Evolutionary conservation across 202 grass and related monocot species (phyloP).

Genomic region (Schoenoplectus triqueter): DNA sequence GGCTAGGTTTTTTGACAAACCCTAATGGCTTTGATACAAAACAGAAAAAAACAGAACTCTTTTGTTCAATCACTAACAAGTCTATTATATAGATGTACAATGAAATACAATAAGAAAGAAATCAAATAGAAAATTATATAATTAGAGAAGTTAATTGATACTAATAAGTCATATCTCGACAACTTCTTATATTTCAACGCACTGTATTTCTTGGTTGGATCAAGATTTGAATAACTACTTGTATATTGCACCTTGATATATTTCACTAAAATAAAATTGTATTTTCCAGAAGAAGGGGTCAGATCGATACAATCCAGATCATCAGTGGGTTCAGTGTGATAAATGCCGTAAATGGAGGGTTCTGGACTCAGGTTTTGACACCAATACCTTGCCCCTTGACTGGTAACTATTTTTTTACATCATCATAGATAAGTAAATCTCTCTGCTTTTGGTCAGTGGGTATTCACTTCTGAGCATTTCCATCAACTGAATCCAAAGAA

Average conservation of each 20-base stretch:
- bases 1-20: no score
- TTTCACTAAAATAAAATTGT: slow-evolving; percentile 24
- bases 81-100: no score
- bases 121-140: no score
- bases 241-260: slow-evolving; percentile 6
- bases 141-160: no score
- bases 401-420: slow-evolving; percentile 51
- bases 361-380: slow-evolving; percentile 56
- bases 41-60: no score
- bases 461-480: background rate
- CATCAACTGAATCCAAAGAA: background rate
- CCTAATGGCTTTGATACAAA: no score
- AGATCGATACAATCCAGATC: slow-evolving; percentile 59
- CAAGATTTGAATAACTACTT: background rate
- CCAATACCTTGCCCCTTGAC: slow-evolving; percentile 49
- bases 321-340: slow-evolving; percentile 85
- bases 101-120: no score
- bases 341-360: slow-evolving; percentile 87
- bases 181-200: background rate
- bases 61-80: no score
- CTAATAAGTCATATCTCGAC: no score
- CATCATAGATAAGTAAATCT: background rate
- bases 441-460: background rate
- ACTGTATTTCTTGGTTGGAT: background rate
- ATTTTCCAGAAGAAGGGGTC: slow-evolving; percentile 56